A percentile compares a stretch with the other conserved stretches of the same genome.
These are phyloP conservation scores for Globisporangium megalacanthum DNA, from an alignment of 352 stramenopile species.

Conservation along the genomic window DNA sequence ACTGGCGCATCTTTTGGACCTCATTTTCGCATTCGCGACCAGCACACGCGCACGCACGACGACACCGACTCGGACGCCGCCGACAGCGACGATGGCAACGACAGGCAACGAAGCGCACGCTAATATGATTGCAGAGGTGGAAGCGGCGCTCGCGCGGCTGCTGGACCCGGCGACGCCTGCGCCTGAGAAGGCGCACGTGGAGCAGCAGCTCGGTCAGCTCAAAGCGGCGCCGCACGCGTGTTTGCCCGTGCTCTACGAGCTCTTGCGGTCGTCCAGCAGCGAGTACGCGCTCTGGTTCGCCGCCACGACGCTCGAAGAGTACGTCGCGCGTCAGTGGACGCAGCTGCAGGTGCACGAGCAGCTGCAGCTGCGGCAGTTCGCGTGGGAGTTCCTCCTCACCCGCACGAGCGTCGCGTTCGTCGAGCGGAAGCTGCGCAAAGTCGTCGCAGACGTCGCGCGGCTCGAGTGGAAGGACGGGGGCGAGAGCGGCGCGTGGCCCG, in stretches of 20 bases:
- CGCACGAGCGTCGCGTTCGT: slow-evolving; percentile 36
- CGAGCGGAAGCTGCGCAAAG: slow-evolving; percentile 62
- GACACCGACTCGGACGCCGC: slow-evolving; percentile 2
- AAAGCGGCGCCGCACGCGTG: slow-evolving; percentile 45
- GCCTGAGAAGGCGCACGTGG: slow-evolving; percentile 40
- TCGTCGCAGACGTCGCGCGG: slow-evolving; percentile 60
- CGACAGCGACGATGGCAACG: not conserved
- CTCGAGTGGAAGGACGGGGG: slow-evolving; percentile 34
- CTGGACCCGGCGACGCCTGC: slow-evolving; percentile 49
- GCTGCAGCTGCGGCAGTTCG: slow-evolving; percentile 48
- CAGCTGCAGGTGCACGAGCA: slow-evolving; percentile 38
- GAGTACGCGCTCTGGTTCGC: slow-evolving; percentile 81
- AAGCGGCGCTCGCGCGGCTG: slow-evolving; percentile 47
- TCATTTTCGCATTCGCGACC: no score
- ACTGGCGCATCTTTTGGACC: no score
- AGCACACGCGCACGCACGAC: not conserved
- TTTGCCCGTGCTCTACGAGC: slow-evolving; percentile 60
- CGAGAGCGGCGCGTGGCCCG: slow-evolving; percentile 31
- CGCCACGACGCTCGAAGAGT: slow-evolving; percentile 64
- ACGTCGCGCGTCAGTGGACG: slow-evolving; percentile 54
- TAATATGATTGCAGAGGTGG: slow-evolving; percentile 52
- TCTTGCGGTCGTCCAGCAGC: slow-evolving; percentile 51
- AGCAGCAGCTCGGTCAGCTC: slow-evolving; percentile 56
- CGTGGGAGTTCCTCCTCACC: slow-evolving; percentile 52
- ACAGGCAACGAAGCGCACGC: not conserved